These are phyloP conservation scores for Calocybe cyanea DNA, from an alignment of 768 basidiomycete genomes.

Conservation along the genomic window DNA sequence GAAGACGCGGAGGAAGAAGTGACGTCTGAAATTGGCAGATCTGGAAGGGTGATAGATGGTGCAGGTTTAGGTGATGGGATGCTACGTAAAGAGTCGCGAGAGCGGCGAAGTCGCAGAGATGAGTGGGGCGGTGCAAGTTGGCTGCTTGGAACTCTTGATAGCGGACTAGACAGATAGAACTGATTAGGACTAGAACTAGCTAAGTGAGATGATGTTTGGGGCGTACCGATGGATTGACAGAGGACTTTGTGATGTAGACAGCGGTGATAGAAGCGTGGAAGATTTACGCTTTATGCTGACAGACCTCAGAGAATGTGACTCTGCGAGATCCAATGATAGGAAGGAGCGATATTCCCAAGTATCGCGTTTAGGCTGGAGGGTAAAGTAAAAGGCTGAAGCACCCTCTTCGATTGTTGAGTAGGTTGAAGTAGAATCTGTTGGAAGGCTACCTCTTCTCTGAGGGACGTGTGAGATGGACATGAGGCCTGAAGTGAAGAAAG, in stretches of 20 bases:
- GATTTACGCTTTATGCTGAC: conserved; percentile 33
- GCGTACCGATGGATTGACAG: conserved; percentile 20
- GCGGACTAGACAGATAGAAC: conserved; percentile 20
- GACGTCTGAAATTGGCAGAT: conserved; percentile 19
- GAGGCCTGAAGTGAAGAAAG: conserved; percentile 64
- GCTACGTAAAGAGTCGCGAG: conserved; percentile 37
- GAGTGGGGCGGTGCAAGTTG: conserved; percentile 12
- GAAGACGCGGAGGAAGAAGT: conserved; percentile 12
- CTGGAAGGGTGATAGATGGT: conserved; percentile 49
- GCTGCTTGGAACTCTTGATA: conserved; percentile 16
- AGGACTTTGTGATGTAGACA: conserved; percentile 8
- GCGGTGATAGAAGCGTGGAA: conserved; percentile 13
- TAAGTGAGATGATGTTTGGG: conserved; percentile 3
- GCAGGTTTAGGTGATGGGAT: conserved; percentile 62
- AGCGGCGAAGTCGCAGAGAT: conserved; percentile 24
- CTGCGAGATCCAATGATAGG: conserved; percentile 66
- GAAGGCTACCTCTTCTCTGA: conserved; percentile 32
- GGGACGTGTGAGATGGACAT: conserved; percentile 32
- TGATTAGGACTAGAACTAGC: neutral
- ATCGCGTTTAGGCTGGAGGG: conserved; percentile 40
- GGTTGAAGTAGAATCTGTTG: conserved; percentile 22
- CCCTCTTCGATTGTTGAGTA: conserved; percentile 16
- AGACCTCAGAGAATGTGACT: conserved; percentile 39
- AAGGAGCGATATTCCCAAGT: conserved; percentile 49
- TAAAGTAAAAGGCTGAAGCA: conserved; percentile 44